A percentile compares a stretch with the other conserved stretches of the same genome.
Conservation (phyloP, 78 protist genomes). For the Dictyostelium citrinum region DNA sequence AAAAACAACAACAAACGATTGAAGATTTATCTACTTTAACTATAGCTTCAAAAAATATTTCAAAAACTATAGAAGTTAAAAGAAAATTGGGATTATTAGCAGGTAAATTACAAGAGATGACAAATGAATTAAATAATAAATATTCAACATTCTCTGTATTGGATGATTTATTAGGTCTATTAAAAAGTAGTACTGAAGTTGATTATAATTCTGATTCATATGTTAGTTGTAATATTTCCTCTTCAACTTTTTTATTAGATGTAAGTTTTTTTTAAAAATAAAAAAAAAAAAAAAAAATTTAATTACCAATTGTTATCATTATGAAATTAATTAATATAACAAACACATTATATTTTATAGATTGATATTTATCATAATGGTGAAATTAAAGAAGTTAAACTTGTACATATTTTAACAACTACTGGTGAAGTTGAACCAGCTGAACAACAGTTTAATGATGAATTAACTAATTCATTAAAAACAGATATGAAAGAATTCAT, state of each 20-base stretch:
- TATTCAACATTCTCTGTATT: slow-evolving; percentile 41
- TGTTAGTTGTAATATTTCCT: slow-evolving; percentile 53
- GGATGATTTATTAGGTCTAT: slow-evolving; percentile 14
- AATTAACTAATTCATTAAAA: slow-evolving; percentile 3
- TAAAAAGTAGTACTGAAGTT: not conserved
- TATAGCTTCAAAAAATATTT: not conserved
- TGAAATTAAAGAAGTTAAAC: slow-evolving; percentile 43
- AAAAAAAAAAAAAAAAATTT: too few species aligned
- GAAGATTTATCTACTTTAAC: not conserved
- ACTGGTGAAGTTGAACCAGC: not conserved
- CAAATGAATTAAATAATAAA: slow-evolving; percentile 29
- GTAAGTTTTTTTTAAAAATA: slow-evolving; percentile 24
- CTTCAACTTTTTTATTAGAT: slow-evolving; percentile 53
- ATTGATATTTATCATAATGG: slow-evolving; percentile 44
- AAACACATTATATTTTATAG: not conserved
- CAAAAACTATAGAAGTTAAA: not conserved
- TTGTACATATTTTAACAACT: slow-evolving; percentile 30
- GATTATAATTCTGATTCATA: not conserved
- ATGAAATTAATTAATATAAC: too few species aligned
- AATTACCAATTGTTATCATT: too few species aligned
- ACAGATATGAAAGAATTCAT: slow-evolving; percentile 30
- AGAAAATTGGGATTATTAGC: slow-evolving; percentile 35
- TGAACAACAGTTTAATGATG: not conserved
- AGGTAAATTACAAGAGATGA: slow-evolving; percentile 28
- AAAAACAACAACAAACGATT: not conserved